Base-by-base conservation (phyloP, 2,329 filamentous ascomycete species). In the Botrytis pseudocinerea region DNA sequence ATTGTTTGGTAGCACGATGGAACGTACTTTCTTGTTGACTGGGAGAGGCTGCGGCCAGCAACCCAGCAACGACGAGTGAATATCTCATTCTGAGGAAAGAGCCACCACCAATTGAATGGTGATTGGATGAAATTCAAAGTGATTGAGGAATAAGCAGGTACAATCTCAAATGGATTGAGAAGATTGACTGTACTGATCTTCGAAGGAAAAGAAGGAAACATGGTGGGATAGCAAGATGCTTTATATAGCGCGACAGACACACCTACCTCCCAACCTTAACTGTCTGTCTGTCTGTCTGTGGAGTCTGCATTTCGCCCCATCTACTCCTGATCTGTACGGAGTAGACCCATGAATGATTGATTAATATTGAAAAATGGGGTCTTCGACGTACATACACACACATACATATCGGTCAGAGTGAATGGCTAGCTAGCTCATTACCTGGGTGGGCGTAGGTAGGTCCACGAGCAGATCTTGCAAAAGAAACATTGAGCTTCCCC, bases 21-120 rank as follows among this genome's bases (percentile, higher is more conserved):
- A 20, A 68, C 14, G 35, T 42, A 42, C 48, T 42, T 68, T 54
- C 65, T 68, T 57, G 65, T 57, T 68, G 65, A 32, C 65, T 68
- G 35, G 65, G 48, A 25, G 48, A n/a, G n/a, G 65, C 65, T 14
- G 48, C 65, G 5, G 35, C 65, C 48, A 68, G 35, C 32, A 68
- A 57, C 46, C 65, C 65, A 57, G 65, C 48, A 68, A 68, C 48
- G 9, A 57, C 48, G 1, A 68, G 48, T 57, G 65, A 68, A 57
- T 68, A 68, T 28, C 48, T 38, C 65, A 68, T 66, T 57, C 16
- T 57, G 35, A 54, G n/a, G 25, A 42, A n/a, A 18, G 25, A 28
- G 25, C 48, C 35, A 54, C 65, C 48, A 57, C 35, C 35, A 38
- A 62, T 25, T 10, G 51, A 51, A 10, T 42, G 38, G 38, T 12